A percentile compares a stretch with the other conserved stretches of the same genome.
These are phyloP conservation scores for Sporisorium sorghi DNA, from an alignment of 1,284 basidiomycete species.

Conservation along the genomic window DNA sequence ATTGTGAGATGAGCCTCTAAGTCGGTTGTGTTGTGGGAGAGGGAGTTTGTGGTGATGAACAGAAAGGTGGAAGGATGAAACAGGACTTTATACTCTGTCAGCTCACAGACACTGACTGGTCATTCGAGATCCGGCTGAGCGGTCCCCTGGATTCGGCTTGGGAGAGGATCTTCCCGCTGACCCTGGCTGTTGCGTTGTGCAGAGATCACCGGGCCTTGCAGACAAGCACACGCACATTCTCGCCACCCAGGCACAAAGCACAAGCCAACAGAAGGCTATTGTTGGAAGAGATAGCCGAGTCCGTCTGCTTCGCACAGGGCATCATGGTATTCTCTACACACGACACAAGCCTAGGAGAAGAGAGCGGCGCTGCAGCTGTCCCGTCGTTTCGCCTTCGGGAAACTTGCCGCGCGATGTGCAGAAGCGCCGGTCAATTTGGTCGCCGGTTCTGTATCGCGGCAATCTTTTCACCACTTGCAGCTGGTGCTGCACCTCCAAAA, in stretches of 20 bases:
- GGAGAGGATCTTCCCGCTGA: slow-evolving; percentile 13
- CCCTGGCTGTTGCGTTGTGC: background rate
- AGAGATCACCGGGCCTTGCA: slow-evolving; percentile 31
- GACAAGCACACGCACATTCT: background rate
- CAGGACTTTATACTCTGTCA: slow-evolving; percentile 23
- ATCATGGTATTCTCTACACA: background rate
- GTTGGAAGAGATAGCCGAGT: slow-evolving; percentile 30
- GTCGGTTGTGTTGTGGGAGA: background rate
- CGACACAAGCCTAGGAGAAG: background rate
- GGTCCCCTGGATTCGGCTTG: background rate
- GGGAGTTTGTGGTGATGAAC: background rate
- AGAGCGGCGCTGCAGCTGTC: background rate
- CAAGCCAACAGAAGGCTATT: background rate
- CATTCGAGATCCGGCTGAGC: background rate
- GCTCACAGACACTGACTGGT: background rate
- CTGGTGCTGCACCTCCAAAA: background rate
- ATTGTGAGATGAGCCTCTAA: too few species aligned
- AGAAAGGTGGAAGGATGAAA: background rate
- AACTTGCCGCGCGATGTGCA: background rate
- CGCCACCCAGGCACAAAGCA: slow-evolving; percentile 13
- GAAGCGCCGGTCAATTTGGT: slow-evolving; percentile 39
- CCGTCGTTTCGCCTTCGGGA: background rate
- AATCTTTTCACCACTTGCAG: slow-evolving; percentile 5
- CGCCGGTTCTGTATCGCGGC: slow-evolving; percentile 16
- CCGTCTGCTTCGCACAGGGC: slow-evolving; percentile 26